Base-by-base conservation (phyloP, 352 stramenopile species). In the Aphanomyces stellatus region DNA sequence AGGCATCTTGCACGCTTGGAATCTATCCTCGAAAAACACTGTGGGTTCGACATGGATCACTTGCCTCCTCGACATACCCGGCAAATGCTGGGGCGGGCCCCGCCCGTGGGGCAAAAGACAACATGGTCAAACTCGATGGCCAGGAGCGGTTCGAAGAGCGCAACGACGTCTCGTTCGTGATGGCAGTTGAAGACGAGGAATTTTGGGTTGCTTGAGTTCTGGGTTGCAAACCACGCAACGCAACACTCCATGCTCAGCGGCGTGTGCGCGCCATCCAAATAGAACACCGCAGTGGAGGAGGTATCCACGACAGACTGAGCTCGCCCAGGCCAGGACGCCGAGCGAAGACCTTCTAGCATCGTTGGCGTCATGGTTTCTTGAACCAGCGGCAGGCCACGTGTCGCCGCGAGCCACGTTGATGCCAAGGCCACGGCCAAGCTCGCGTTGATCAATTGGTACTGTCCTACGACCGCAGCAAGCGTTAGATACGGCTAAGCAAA, bases 211-310 rank as follows among this genome's bases (percentile, higher is more conserved):
- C 13, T 74, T 25, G 62, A 55, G 1, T 43, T 53, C 25, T 71
- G 31, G 22, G 56, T 48, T 51, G 87, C 27, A 40, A 81, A 97
- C 90, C 90, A 97, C 30, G 82, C 71, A 35, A 74, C 77, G 35
- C 79, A 91, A 27, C 77, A 87, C 65, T 82, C 76, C 15, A 97
- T 74, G 61, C 86, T 95, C 33, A 75, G 74, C 43, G 87, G 62
- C 40, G 90, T 97, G 75, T 97, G 90, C 6, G 88, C 90, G 25
- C 90, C 90, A 69, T 97, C 90, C 22, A 97, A 82, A 71, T 87
- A 91, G 62, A 88, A 92, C 62, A 76, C 76, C 31, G 72, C 60
- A 63, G 79, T 60, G 4, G 53, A 68, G 6, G 24, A 25, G 34
- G 86, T 75, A 24, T 86, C 66, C 25, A 72, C 42, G 65, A 88